Evolutionary conservation across 225 moss, liverwort and hornwort species (phyloP), one percentile per base, ranked within the genome.

Genomic region (Lunularia cruciata): DNA sequence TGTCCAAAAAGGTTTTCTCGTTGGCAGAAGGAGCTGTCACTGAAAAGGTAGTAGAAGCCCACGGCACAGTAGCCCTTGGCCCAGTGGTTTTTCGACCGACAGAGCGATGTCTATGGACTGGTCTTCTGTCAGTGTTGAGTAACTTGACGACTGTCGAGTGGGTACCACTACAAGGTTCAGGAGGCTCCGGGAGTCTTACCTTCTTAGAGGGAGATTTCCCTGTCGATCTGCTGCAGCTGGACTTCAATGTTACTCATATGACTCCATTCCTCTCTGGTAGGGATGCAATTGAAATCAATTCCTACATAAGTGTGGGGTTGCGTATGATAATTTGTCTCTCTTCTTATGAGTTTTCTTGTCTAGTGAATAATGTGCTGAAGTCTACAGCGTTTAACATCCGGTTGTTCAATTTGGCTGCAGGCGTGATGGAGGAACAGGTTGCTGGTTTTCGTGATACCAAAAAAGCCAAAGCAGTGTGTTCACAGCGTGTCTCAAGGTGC

Each of bases 81-180:
- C 81, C 81, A 26, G 70, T 81, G 18, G 43, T 73, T 22, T 81
- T 81, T 35, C 69, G 81, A 48, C 81, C 81, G 10, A 70, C 71
- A 1, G 71, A 63, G 33, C 54, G 62, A 63, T 81, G 77, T 66
- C 38, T 57, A 25, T 81, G 81, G 77, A 81, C 77, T 9, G 74
- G 81, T 26, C 73, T 81, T 56, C 70, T 81, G 19, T 73, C 77
- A 27, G 46, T 81, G 32, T 55, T 73, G 71, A 81, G 77, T 35
- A 81, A 81, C 40, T 71, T 81, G 73, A 81, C 81, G 33, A 63
- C 70, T 38, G 77, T 77, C 12, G 77, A 81, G 62, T 81, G 81
- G 81, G 60, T 81, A 14, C 70, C 81, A 22, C 28, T 81, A 62
- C 61, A 73, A 47, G 81, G 81, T 26, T 71, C 74, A 34, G 81